Base-by-base conservation (phyloP, 352 stramenopile species). In the Peronospora farinosa region DNA sequence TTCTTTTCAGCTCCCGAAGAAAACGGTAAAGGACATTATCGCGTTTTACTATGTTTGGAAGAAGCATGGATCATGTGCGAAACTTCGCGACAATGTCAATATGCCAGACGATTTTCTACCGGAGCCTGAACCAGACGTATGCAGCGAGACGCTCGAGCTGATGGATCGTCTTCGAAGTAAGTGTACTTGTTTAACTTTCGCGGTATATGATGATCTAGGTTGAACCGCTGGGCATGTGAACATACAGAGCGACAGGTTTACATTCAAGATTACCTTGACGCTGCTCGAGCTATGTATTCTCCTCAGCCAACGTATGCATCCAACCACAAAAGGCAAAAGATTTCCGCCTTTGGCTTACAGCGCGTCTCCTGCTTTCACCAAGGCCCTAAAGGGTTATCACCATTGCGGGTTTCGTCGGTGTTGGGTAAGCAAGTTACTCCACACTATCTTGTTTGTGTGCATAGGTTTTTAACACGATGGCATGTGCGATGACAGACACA, bases 31-130 rank as follows among this genome's bases (percentile, higher is more conserved):
- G 23, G 72, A 92, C 40, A 72, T 69, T 13, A 83, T 94, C 21
- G 72, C 69, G 9, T 83, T 92, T 23, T 94, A 92, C 44, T 94
- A 94, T 47, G 67, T 91, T 23, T 94, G 84, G 84, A 94, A 94
- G 45, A 90, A 86, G 44, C 74, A 87, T 27, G 76, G 76, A 3
- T 74, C 69, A 12, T 70, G 65, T 37, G 37, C 46, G 23, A 77
- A 69, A 61, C 59, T 44, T 36, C 66, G 53, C 46, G 53, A 62
- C 3, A 54, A 69, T 33, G 47, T 60, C 36, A 83, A 57, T 41
- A 33, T 56, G 30, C 72, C 50, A 21, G 70, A 84, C 30, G 66
- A 82, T 46, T 66, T 80, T 38, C 51, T 75, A n/a, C 62, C 58
- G 0, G 65, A 84, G 42, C 70, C 72, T 39, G 73, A 86, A 19